phyloP scores from a whole-genome alignment of 169 alveolate species.

The Plasmodium gaboni region DNA sequence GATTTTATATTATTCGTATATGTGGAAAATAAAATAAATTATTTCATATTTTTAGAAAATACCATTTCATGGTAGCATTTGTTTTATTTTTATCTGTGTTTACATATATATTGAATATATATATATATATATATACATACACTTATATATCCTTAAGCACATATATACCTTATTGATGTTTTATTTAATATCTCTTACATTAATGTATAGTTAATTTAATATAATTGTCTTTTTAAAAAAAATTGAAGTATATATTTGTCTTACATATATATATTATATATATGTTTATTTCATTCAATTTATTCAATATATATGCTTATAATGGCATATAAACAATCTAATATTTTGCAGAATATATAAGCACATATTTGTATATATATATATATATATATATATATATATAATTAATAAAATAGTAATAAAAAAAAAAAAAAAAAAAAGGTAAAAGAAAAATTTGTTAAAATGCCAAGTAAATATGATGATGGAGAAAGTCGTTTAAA shows the following conservation, averaged over 20 bases:
- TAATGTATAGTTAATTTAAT: too few species aligned
- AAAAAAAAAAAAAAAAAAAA: background rate
- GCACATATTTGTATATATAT: background rate
- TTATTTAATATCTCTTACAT: background rate
- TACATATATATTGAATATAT: too few species aligned
- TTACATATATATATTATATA: background rate
- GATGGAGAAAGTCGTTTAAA: constrained; percentile 85
- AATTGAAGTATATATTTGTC: background rate
- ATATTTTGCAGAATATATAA: background rate
- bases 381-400: background rate
- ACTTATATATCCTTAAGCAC: too few species aligned
- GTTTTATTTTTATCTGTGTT: too few species aligned
- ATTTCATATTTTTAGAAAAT: too few species aligned
- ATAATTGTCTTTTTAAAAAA: too few species aligned
- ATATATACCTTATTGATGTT: background rate
- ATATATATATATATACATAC: background rate
- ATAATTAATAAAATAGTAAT: background rate
- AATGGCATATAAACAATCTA: constrained; percentile 6
- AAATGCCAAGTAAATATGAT: constrained; percentile 73
- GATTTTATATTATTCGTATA: too few species aligned
- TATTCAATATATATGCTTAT: constrained; percentile 9
- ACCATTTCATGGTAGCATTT: too few species aligned
- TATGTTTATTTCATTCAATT: background rate
- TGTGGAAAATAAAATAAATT: too few species aligned
- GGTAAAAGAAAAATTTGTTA: background rate